Evolutionary conservation across 306 rosid species (phyloP), one percentile per base, ranked within the genome.

Genomic region (Corylus americana): DNA sequence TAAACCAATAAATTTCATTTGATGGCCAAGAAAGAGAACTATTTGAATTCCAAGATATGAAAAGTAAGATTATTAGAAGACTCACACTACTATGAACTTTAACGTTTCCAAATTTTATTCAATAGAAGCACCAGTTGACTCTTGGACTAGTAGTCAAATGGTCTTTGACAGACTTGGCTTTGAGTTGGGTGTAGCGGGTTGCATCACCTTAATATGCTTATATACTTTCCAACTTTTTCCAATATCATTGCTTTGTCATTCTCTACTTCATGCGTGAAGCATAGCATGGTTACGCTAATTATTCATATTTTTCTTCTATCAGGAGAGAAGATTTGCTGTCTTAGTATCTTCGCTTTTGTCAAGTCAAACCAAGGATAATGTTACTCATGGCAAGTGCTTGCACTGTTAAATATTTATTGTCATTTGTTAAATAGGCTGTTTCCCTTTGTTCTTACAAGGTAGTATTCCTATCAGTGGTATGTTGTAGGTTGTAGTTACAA

Each of bases 331-430:
- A 87, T 92, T 94, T 79, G 89, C 97, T 73, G 92, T 94, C 77
- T 87, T 94, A 89, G 92, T 83, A 74, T 94, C 98, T 80, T 82
- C 97, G 55, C 88, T 92, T 74, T 86, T 94, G 55, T 94, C 98
- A 16, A 92, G 98, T 91, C 98, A 94, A 88, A 94, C 97, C 57
- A 94, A 94, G 92, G 98, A 88, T 82, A 89, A 86, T 69, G 93
- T 94, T 66, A 91, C 84, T 81, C 88, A 88, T 80, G 97, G 97
- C 86, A 89, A 80, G 93, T 78, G 74, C 77, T 77, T 64, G 10
- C 48, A 20, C 78, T 74, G 71, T 76, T 66, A 9, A 42, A 48
- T 69, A 59, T 71, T 55, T 73, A 78, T 37, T 77, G 64, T 55
- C 53, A 68, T 48, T 27, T 20, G 48, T 75, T 55, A 51, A 71